phyloP scores from a whole-genome alignment of 306 rosid species.

The barrel medic (Medicago truncatula) region MtrunA17r5.0-ANR NC_053046.1:16621001-16621500 shows the following conservation, averaged over 20 bases:
- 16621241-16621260: conserved; percentile 2
- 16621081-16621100: conserved; percentile 57
- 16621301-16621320: neutral
- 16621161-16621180: conserved; percentile 84
- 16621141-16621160: conserved; percentile 82
- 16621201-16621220: conserved; percentile 26
- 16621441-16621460: neutral
- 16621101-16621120: conserved; percentile 66
- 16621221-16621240: conserved; percentile 6
- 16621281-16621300: neutral
- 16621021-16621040: conserved; percentile 40
- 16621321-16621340: neutral
- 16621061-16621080: conserved; percentile 70
- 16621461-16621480: neutral
- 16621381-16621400: neutral
- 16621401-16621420: conserved; percentile 13
- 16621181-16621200: conserved; percentile 91
- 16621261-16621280: neutral
- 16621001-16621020: conserved; percentile 11
- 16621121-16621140: conserved; percentile 71
- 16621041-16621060: conserved; percentile 68
- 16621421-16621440: neutral
- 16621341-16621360: neutral
- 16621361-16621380: neutral
- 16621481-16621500: neutral